Evolutionary conservation across 768 basidiomycete species (phyloP).

Genomic region (Lactifluus piperatus): DNA sequence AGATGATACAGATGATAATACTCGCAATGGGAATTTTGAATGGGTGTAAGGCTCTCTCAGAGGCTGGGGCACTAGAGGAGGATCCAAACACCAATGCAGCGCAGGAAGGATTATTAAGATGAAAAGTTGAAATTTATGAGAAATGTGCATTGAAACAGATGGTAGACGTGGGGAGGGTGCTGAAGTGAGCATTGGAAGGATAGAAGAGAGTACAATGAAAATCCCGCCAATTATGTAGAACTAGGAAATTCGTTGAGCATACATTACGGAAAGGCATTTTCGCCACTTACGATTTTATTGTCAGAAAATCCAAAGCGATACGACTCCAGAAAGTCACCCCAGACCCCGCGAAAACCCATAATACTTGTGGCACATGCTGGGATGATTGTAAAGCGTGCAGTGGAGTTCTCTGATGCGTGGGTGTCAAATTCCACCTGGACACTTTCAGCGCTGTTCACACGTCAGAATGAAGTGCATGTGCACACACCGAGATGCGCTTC

Average conservation of each 20-base stretch:
- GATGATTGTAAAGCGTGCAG: slow-evolving; percentile 15
- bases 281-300: slow-evolving; percentile 17
- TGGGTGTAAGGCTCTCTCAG: slow-evolving; percentile 41
- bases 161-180: neutral
- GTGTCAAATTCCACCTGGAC: slow-evolving; percentile 12
- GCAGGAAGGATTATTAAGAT: slow-evolving; percentile 31
- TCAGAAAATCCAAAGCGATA: slow-evolving; percentile 15
- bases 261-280: neutral
- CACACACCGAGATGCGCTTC: slow-evolving; percentile 34
- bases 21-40: slow-evolving; percentile 46
- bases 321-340: slow-evolving; percentile 6
- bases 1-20: slow-evolving; percentile 60
- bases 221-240: slow-evolving; percentile 18
- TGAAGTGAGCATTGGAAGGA: neutral
- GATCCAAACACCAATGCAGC: slow-evolving; percentile 28
- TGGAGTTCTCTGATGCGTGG: neutral
- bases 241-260: slow-evolving; percentile 1
- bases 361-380: slow-evolving; percentile 19
- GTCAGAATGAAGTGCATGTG: neutral
- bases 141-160: neutral
- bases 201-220: slow-evolving; percentile 14
- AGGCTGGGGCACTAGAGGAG: slow-evolving; percentile 52
- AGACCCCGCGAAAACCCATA: slow-evolving; percentile 10
- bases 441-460: neutral
- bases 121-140: slow-evolving; percentile 21